Evolutionary conservation across 1,284 basidiomycete genomes (phyloP), one percentile per base, ranked within the genome.

Genomic region (Malassezia furfur): DNA sequence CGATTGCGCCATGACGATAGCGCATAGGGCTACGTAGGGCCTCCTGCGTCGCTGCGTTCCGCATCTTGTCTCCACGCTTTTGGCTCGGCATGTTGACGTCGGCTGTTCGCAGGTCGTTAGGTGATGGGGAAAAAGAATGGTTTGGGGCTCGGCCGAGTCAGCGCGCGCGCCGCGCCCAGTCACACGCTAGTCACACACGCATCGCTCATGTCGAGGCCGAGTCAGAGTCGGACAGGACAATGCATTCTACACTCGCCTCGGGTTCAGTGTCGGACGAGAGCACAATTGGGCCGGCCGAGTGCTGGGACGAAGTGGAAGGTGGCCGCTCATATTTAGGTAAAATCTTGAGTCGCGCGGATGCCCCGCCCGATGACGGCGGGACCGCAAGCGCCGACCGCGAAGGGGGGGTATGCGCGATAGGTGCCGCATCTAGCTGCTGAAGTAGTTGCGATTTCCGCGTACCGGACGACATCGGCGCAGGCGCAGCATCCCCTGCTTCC

Each of bases 11-110:
- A 45, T 61, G 60, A 7, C 59, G 31, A 41, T 54, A 61, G 15
- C 59, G 51, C 59, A 61, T 61, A 11, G 47, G 32, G 37, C 49
- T 53, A n/a, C 59, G 54, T 30, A 57, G 43, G 9, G 59, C 59
- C 59, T 61, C 59, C 25, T 57, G 51, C 5, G 55, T 51, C 9
- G 59, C 59, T 14, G 59, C 59, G 45, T 61, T 61, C 30, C 55
- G 59, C 59, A 61, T 51, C 37, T 45, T 46, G 50, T 61, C 59
- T 30, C 49, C 55, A 21, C 55, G 48, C 48, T 50, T 54, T 15
- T 46, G 46, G 36, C 52, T 59, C 15, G 57, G 57, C 57, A 59
- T 59, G 22, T 43, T 43, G 32, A 34, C 25, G 31, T 28, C 25
- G 25, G 25, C 38, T 17, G 22, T 47, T 21, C 32, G 17, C 35